Evolutionary conservation across 345 rosid genomes (phyloP).

Genomic region (Erodium maritimum): DNA sequence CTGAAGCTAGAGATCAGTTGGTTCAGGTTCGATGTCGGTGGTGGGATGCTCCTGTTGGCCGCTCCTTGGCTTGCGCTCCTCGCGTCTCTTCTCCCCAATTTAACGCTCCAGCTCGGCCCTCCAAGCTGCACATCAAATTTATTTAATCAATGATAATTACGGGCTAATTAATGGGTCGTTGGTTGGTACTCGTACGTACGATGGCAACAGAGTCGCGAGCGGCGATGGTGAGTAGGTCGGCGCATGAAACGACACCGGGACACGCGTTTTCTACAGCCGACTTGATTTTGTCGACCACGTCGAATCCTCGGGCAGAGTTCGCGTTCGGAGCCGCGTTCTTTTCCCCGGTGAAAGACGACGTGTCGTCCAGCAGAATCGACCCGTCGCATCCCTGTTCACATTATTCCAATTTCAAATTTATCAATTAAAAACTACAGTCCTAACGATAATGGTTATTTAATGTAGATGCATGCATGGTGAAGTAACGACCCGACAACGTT

Average conservation of each 20-base stretch:
- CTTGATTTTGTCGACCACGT: conserved; percentile 35
- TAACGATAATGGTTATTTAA: too few species aligned
- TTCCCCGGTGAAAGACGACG: conserved; percentile 33
- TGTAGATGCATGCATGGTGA: too few species aligned
- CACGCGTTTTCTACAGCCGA: conserved; percentile 31
- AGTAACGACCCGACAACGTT: too few species aligned
- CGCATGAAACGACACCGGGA: conserved; percentile 42
- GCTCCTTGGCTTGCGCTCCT: conserved; percentile 66
- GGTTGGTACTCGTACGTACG: conserved; percentile 6
- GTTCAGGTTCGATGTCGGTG: conserved; percentile 48
- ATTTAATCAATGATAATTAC: too few species aligned
- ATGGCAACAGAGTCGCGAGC: conserved; percentile 34
- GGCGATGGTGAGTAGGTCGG: conserved; percentile 42
- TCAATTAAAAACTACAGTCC: too few species aligned
- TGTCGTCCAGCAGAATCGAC: conserved; percentile 37
- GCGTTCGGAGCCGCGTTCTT: conserved; percentile 37
- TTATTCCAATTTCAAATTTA: not conserved
- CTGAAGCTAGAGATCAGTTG: conserved; percentile 45
- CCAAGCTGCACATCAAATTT: conserved; percentile 38
- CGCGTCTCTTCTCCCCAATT: conserved; percentile 83
- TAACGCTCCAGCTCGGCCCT: conserved; percentile 71
- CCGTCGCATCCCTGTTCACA: conserved; percentile 46
- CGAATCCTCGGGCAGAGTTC: conserved; percentile 34
- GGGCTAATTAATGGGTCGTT: too few species aligned
- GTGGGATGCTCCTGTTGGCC: conserved; percentile 62